Percentiles rank a stretch among this genome's conserved stretches.
Conservation (phyloP, 2,329 filamentous ascomycete genomes). For the Chaetomium sp. region DNA sequence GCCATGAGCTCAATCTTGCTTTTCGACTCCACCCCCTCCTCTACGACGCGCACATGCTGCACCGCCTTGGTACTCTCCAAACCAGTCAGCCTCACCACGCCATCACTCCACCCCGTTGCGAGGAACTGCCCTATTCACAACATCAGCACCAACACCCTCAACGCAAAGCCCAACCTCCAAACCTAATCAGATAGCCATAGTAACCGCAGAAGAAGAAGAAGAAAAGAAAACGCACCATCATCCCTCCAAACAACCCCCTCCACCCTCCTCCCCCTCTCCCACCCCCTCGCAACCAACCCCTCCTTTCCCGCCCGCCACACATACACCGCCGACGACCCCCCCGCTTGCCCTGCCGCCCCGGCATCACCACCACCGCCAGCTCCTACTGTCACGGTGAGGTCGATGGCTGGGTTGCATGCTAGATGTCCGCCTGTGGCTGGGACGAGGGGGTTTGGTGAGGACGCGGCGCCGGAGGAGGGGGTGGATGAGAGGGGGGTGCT, state of each 20-base stretch:
- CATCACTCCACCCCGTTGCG: slow-evolving; percentile 78
- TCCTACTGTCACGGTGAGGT: slow-evolving; percentile 71
- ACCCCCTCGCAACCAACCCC: slow-evolving; percentile 27
- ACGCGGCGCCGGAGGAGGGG: too few relatives aligned
- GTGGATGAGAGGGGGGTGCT: slow-evolving; percentile 55
- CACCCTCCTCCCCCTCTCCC: slow-evolving; percentile 36
- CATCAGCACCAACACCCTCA: background rate
- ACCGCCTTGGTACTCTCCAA: slow-evolving; percentile 76
- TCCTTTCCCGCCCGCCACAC: slow-evolving; percentile 77
- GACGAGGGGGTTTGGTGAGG: slow-evolving; percentile 21
- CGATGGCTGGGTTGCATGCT: slow-evolving; percentile 76
- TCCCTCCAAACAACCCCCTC: slow-evolving; percentile 57
- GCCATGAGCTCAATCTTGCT: slow-evolving; percentile 43
- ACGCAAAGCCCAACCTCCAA: background rate
- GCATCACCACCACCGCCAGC: slow-evolving; percentile 45
- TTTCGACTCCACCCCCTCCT: slow-evolving; percentile 30
- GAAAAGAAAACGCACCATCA: slow-evolving; percentile 45
- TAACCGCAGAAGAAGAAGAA: background rate
- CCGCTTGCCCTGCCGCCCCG: too few relatives aligned
- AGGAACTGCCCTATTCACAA: slow-evolving; percentile 62
- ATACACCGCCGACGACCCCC: slow-evolving; percentile 43
- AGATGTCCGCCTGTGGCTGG: slow-evolving; percentile 53
- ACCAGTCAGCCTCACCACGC: slow-evolving; percentile 67
- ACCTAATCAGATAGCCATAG: background rate
- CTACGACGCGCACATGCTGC: slow-evolving; percentile 57